These are phyloP conservation scores for Trichomonascaceae sp. DNA, from an alignment of 1,139 yeast species.

Conservation along the genomic window DNA sequence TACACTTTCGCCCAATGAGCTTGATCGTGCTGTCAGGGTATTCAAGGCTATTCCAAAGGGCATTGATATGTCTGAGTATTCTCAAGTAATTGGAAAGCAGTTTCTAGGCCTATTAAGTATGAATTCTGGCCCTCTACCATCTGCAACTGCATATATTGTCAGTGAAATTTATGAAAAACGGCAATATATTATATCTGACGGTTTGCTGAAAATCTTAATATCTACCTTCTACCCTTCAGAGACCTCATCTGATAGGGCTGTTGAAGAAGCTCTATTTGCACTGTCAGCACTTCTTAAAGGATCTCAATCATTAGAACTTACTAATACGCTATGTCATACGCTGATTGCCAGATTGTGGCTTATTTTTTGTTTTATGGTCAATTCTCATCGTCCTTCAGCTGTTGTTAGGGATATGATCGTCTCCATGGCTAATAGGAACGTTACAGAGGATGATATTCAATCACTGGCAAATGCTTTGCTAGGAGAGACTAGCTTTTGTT, in stretches of 20 bases:
- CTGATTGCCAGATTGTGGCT: constrained; percentile 46
- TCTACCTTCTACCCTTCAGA: neutral
- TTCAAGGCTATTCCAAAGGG: constrained; percentile 55
- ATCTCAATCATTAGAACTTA: constrained; percentile 32
- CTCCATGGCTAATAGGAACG: constrained; percentile 4
- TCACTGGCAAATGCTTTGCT: constrained; percentile 33
- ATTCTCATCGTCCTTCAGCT: constrained; percentile 32
- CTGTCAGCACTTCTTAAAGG: constrained; percentile 54
- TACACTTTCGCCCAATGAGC: constrained; percentile 50
- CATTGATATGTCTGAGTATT: constrained; percentile 46
- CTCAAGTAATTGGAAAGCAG: constrained; percentile 52
- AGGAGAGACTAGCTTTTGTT: constrained; percentile 47
- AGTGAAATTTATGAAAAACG: constrained; percentile 51
- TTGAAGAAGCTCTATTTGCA: constrained; percentile 63
- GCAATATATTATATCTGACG: constrained; percentile 49
- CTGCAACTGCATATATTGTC: constrained; percentile 53
- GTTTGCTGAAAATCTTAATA: constrained; percentile 37
- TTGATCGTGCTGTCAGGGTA: constrained; percentile 59
- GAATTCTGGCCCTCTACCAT: constrained; percentile 32
- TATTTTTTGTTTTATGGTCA: constrained; percentile 47
- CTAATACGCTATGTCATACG: constrained; percentile 2
- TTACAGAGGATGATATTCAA: neutral
- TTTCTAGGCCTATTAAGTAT: constrained; percentile 45
- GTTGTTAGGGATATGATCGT: constrained; percentile 26
- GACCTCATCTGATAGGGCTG: constrained; percentile 36